Percentiles rank a stretch among this genome's conserved stretches.
These are phyloP conservation scores for Spathaspora sp. DNA, from an alignment of 1,139 yeast genomes.

Conservation along the genomic window DNA sequence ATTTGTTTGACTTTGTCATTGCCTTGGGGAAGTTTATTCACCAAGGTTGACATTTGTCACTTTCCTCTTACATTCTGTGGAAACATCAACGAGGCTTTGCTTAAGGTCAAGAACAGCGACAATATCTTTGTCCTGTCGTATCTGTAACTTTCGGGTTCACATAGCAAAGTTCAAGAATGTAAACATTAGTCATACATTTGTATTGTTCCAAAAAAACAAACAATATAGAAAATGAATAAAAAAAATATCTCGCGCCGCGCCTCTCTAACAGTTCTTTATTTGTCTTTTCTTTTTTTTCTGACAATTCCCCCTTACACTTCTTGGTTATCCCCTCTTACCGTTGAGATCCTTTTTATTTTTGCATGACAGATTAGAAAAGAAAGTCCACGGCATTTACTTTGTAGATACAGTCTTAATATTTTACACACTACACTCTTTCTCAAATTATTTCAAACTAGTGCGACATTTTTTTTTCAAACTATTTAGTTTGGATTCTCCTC, in stretches of 20 bases:
- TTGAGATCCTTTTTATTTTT: not conserved
- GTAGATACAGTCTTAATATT: too few relatives aligned
- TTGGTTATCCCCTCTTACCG: not conserved
- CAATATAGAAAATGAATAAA: not conserved
- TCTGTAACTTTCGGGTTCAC: not conserved
- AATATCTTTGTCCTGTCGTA: not conserved
- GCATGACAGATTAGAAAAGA: not conserved
- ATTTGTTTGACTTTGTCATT: too few relatives aligned
- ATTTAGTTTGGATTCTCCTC: too few relatives aligned
- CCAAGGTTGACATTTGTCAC: not conserved
- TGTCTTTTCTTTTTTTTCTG: not conserved
- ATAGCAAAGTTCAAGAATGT: not conserved
- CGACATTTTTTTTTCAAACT: too few relatives aligned
- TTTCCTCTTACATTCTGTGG: not conserved
- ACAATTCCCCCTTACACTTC: not conserved
- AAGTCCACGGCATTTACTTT: not conserved
- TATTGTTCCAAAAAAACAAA: not conserved
- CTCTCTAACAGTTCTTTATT: not conserved
- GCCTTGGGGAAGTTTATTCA: too few relatives aligned
- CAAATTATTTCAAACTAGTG: too few relatives aligned
- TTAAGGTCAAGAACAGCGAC: not conserved
- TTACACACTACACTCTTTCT: too few relatives aligned
- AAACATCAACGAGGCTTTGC: not conserved
- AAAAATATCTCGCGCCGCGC: not conserved
- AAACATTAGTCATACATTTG: slow-evolving; percentile 3